Conservation (phyloP, 108 stramenopile genomes). For the Cafeteria roenbergensis region DNA sequence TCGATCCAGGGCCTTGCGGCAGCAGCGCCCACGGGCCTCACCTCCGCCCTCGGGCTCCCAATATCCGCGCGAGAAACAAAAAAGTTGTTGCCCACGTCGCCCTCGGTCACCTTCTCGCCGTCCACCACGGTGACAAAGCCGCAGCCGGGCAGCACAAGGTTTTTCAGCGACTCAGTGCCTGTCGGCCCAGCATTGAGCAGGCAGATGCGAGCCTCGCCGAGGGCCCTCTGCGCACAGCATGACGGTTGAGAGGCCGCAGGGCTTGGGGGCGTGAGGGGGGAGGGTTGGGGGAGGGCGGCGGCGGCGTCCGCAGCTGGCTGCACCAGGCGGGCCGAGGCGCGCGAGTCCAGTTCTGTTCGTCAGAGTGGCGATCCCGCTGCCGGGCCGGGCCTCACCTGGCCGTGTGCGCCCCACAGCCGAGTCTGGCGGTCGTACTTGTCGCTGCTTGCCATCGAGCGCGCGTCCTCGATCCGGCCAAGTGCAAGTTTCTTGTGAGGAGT, state of each 20-base stretch:
- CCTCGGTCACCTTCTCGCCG: constrained; percentile 35
- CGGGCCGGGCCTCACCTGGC: constrained; percentile 49
- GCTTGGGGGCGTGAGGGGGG: not conserved
- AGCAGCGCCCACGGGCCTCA: constrained; percentile 4
- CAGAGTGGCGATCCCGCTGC: constrained; percentile 49
- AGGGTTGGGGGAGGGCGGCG: too few species aligned
- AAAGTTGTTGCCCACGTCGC: constrained; percentile 51
- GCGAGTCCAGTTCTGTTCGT: constrained; percentile 27
- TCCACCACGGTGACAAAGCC: constrained; percentile 76
- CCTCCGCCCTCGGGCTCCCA: constrained; percentile 7
- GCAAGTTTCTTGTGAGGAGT: too few species aligned
- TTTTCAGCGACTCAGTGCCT: constrained; percentile 92
- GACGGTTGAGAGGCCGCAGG: not conserved
- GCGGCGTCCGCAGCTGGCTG: not conserved
- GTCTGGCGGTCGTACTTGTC: constrained; percentile 99
- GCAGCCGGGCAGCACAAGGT: constrained; percentile 92
- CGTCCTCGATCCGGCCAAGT: too few species aligned
- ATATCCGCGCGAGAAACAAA: constrained; percentile 34
- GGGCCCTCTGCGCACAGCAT: constrained; percentile 6
- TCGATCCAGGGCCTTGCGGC: not conserved
- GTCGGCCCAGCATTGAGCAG: constrained; percentile 57
- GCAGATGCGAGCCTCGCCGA: constrained; percentile 31
- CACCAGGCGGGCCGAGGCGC: not conserved
- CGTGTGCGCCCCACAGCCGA: constrained; percentile 89
- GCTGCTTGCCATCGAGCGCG: too few species aligned